phyloP scores from a whole-genome alignment of 1,284 basidiomycete species.

The Phaffia rhodozyma region DNA sequence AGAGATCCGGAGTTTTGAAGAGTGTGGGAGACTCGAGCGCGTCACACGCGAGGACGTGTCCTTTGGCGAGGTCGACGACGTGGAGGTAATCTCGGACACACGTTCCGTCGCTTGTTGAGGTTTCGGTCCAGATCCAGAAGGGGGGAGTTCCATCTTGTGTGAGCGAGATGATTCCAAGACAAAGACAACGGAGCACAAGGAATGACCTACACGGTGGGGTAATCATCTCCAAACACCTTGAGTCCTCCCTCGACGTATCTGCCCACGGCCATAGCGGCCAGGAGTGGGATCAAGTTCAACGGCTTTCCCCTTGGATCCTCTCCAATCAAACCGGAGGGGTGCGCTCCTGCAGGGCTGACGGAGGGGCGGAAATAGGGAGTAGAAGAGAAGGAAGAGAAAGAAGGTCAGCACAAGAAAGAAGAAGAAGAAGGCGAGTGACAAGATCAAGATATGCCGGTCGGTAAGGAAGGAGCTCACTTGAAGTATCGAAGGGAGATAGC shows the following conservation, averaged over 20 bases:
- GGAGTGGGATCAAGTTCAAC: conserved; percentile 84
- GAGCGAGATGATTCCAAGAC: not conserved
- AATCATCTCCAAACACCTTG: conserved; percentile 95
- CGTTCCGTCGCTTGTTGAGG: conserved; percentile 66
- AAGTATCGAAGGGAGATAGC: conserved; percentile 86
- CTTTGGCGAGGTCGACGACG: conserved; percentile 85
- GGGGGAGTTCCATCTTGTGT: no score
- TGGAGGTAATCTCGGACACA: conserved; percentile 98
- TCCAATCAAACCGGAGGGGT: conserved; percentile 88
- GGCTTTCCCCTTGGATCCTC: conserved; percentile 93
- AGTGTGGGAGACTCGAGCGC: conserved; percentile 42
- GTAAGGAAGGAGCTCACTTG: conserved; percentile 53
- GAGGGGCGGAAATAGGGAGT: conserved; percentile 19
- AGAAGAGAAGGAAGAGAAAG: conserved; percentile 16
- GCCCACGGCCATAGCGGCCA: conserved; percentile 92
- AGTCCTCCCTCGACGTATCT: conserved; percentile 67
- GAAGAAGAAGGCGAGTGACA: not conserved
- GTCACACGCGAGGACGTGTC: conserved; percentile 85
- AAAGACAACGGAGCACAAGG: not conserved
- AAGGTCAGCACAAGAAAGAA: not conserved
- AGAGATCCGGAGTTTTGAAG: not conserved
- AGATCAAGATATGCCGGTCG: conserved; percentile 1
- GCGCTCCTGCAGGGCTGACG: conserved; percentile 83
- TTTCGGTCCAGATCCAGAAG: not conserved
- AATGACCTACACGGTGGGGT: conserved; percentile 68